Evolutionary conservation across 805 yeast genomes (phyloP), one percentile per base, ranked within the genome.

Genomic region (Barnettozyma wickerhamii): DNA sequence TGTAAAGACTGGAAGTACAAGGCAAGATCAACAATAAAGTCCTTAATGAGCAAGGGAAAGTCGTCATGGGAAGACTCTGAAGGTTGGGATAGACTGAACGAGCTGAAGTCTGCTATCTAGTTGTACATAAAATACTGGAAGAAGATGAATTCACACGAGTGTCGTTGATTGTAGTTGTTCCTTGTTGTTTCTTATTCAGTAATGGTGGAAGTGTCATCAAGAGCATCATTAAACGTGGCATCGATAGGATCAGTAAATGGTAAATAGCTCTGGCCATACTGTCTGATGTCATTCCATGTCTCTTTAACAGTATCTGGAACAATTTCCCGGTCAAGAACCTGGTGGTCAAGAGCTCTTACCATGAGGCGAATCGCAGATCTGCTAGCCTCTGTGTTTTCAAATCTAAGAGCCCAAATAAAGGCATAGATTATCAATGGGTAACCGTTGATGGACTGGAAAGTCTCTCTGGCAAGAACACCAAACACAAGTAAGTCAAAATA

Each of bases 1-100:
- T 89, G 96, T 60, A 79, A 81, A 55, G 95, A 89, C 57, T 90
- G 97, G 97, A 84, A 78, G 56, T 85, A 82, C 64, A 88, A 88
- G 59, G 81, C 95, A 2, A 73, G 81, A 47, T 72, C 84, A 13
- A 68, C 85, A 1, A 72, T 89, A 17, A 73, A 95, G 54, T 74
- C 86, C 1, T 66, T 89, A 49, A 72, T 85, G 76, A 79, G 91
- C 14, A 84, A 81, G 56, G 96, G 96, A 7, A 82, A 76, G 52
- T 66, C 69, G 19, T 72, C 72, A 47, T 89, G 96, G 96, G 90
- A 84, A 51, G 88, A 75, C 46, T 69, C 84, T 3, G 81, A 75
- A 27, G 93, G 88, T 2, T 89, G 91, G 86, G 77, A 79, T 31
- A 71, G 69, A 46, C 63, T 89, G 41, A 62, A 68, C 41, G 76